A percentile compares a stretch with the other conserved stretches of the same genome.
Conservation (phyloP, 345 rosid genomes). For the Ceriops zippeliana region DNA sequence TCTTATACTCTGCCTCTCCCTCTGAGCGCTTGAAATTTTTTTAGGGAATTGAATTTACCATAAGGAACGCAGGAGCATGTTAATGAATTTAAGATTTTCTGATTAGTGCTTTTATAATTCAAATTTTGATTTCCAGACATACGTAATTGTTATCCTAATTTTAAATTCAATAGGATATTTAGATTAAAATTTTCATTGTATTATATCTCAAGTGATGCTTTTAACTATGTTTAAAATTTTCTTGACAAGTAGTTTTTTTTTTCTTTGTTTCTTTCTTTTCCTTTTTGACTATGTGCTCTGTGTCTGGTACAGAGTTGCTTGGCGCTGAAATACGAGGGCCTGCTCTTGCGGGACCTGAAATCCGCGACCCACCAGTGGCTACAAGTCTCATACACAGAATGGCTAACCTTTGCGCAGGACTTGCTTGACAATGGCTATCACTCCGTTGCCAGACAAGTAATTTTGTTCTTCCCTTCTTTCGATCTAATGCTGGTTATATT, state of each 20-base stretch:
- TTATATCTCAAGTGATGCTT: too few relatives aligned
- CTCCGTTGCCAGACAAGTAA: constrained; percentile 54
- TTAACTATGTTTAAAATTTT: too few relatives aligned
- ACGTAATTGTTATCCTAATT: too few relatives aligned
- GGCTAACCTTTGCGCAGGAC: constrained; percentile 62
- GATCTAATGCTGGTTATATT: not conserved
- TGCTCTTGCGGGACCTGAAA: constrained; percentile 51
- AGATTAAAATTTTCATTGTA: too few relatives aligned
- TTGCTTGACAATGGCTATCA: constrained; percentile 52
- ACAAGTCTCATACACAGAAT: constrained; percentile 54
- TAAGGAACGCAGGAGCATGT: too few relatives aligned
- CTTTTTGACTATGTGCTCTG: not conserved
- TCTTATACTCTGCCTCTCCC: not conserved
- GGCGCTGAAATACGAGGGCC: constrained; percentile 74
- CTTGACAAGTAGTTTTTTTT: not conserved
- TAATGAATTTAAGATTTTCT: too few relatives aligned
- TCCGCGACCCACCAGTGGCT: constrained; percentile 42
- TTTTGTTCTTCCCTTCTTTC: not conserved
- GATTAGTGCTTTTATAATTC: too few relatives aligned
- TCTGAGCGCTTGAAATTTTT: too few relatives aligned
- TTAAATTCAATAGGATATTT: too few relatives aligned
- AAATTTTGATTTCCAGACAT: too few relatives aligned
- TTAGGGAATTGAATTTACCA: too few relatives aligned
- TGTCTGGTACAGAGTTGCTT: constrained; percentile 50
- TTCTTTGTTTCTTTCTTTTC: not conserved